A percentile compares a stretch with the other conserved stretches of the same genome.
These are phyloP conservation scores for Boletus fagicola DNA, from an alignment of 768 basidiomycete species.

Conservation along the genomic window DNA sequence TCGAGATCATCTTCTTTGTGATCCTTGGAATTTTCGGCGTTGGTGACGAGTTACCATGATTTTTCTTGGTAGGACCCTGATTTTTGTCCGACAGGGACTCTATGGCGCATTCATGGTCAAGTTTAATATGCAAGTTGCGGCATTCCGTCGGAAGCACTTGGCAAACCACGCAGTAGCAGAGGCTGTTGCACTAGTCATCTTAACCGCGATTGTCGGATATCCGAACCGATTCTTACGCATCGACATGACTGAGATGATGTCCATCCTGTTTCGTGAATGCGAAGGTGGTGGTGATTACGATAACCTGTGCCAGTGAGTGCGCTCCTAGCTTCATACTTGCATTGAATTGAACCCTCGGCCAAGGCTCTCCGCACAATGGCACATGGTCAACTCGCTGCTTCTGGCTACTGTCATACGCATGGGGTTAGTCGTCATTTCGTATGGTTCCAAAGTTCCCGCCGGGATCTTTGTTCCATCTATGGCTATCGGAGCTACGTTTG, in stretches of 20 bases:
- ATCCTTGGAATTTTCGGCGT: slow-evolving; percentile 96
- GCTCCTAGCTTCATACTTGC: not conserved
- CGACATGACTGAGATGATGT: slow-evolving; percentile 97
- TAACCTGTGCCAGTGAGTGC: slow-evolving; percentile 90
- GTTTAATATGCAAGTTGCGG: slow-evolving; percentile 93
- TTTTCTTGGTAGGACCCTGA: slow-evolving; percentile 8
- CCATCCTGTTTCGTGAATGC: slow-evolving; percentile 93
- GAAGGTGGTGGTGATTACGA: slow-evolving; percentile 90
- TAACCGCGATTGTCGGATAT: slow-evolving; percentile 92
- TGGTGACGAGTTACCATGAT: slow-evolving; percentile 25
- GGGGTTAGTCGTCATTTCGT: slow-evolving; percentile 85
- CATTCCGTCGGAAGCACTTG: slow-evolving; percentile 90
- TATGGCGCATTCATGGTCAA: slow-evolving; percentile 98
- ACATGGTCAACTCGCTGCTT: slow-evolving; percentile 88
- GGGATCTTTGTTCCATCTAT: slow-evolving; percentile 99
- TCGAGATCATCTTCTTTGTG: slow-evolving; percentile 95
- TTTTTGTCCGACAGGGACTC: slow-evolving; percentile 60
- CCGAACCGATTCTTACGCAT: slow-evolving; percentile 93
- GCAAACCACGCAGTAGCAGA: slow-evolving; percentile 82
- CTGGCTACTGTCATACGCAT: slow-evolving; percentile 89
- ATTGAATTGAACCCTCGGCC: slow-evolving; percentile 7
- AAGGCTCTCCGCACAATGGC: slow-evolving; percentile 90
- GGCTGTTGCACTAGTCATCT: slow-evolving; percentile 78
- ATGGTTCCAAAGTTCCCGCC: slow-evolving; percentile 94
- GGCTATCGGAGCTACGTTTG: slow-evolving; percentile 97